Base-by-base conservation (phyloP, 2,329 filamentous ascomycete genomes). In the Ophiostoma australiae region DNA sequence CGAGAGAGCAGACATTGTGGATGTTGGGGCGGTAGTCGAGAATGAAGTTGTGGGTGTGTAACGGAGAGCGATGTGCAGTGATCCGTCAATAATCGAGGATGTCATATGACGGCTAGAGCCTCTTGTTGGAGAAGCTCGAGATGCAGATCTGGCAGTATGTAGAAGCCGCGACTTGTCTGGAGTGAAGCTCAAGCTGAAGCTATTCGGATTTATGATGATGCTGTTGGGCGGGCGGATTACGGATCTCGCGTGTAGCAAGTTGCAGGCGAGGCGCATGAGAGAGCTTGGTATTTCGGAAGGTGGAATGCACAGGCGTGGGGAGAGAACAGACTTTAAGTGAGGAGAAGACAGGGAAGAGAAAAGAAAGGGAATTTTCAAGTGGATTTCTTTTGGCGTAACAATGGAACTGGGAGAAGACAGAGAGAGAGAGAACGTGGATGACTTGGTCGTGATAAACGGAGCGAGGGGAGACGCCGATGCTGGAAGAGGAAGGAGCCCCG, bases 401-500 rank as follows among this genome's bases (percentile, higher is more conserved):
- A 39, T 39, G 35, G 27, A 66, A 41, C 10, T 13, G 63, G 48
- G n/a, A 55, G 8, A 27, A 10, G 20, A 20, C 20, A 27, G 4
- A 13, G 52, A 27, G n/a, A 27, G n/a, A 31, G 8, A 63, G 15
- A 27, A 67, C n/a, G 66, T 31, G n/a, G 20, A 48, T 39, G 44
- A n/a, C 11, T 58, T 31, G 41, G 27, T 48, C 48, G 67, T 55
- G 31, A 37, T 52, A 35, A 55, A 52, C 27, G 35, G 63, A 66
- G 33, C 35, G 20, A 66, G 61, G 37, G 67, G 58, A 63, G 58
- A 20, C 27, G 58, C 58, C 27, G 58, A 63, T 48, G 63, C 70
- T 72, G 48, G 63, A 70, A 63, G 37, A 70, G 70, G 70, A 72
- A 72, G 70, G 70, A 68, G 70, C 70, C 70, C 70, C 70, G 65